A percentile compares a stretch with the other conserved stretches of the same genome.
Evolutionary conservation across 257 asterid species (phyloP).

Genomic region (Ajuga chamaepitys): DNA sequence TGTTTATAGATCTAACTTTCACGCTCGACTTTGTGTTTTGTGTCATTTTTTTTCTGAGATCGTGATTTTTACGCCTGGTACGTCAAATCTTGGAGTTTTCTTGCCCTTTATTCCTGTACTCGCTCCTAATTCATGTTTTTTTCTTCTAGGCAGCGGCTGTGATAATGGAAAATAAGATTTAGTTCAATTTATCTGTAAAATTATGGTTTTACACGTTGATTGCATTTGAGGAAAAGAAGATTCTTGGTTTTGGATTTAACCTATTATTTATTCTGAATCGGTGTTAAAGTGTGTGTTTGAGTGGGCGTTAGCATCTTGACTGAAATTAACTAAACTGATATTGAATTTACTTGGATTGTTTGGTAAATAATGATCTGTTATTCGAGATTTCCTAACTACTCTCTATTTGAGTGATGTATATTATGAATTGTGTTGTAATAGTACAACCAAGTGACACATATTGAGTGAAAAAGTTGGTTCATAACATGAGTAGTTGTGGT

Average conservation of each 20-base stretch:
- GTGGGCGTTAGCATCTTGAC: no score
- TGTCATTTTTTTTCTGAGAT: neutral
- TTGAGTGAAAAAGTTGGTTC: neutral
- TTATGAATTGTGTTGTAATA: neutral
- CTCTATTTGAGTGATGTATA: no score
- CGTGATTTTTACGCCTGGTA: neutral
- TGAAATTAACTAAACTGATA: no score
- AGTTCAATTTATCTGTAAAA: neutral
- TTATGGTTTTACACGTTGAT: neutral
- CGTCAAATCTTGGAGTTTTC: neutral
- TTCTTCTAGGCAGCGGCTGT: neutral
- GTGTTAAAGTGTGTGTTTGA: neutral
- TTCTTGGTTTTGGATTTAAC: neutral
- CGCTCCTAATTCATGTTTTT: neutral
- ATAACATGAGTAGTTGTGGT: neutral
- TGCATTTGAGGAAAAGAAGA: neutral
- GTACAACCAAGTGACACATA: neutral
- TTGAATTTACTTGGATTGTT: neutral
- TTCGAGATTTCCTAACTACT: no score
- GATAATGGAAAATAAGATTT: neutral
- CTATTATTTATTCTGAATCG: neutral
- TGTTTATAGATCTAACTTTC: slow-evolving; percentile 12
- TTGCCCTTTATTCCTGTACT: neutral
- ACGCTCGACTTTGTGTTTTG: neutral
- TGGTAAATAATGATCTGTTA: neutral